phyloP scores from a whole-genome alignment of 768 basidiomycete genomes.

The Lactarius sp. region DNA sequence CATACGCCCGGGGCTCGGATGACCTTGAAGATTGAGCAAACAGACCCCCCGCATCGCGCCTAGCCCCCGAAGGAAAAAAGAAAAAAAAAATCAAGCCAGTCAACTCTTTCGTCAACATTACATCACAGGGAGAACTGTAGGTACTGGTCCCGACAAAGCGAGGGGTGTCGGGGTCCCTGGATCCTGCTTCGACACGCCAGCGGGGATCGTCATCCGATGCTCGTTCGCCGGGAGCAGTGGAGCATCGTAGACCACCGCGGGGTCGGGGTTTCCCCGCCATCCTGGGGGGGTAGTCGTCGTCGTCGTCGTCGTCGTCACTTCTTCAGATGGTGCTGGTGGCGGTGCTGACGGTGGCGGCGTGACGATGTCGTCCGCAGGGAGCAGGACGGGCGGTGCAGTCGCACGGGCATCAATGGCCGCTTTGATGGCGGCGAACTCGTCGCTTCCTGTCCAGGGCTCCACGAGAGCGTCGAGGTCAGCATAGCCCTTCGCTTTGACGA shows the following conservation, averaged over 20 bases:
- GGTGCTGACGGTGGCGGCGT: background rate
- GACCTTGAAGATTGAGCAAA: too few relatives aligned
- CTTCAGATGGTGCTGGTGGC: background rate
- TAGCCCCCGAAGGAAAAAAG: background rate
- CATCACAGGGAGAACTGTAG: slow-evolving; percentile 11
- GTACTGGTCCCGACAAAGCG: background rate
- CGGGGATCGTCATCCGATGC: slow-evolving; percentile 14
- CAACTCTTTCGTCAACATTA: background rate
- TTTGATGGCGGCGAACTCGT: slow-evolving; percentile 24
- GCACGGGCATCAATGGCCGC: slow-evolving; percentile 18
- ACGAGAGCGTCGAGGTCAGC: slow-evolving; percentile 24
- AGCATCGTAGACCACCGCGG: slow-evolving; percentile 16
- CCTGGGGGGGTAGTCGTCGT: slow-evolving; percentile 18
- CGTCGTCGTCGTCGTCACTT: background rate
- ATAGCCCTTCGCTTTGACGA: slow-evolving; percentile 60
- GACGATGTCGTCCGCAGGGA: slow-evolving; percentile 3
- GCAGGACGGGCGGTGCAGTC: slow-evolving; percentile 8
- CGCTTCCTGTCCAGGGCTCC: slow-evolving; percentile 26
- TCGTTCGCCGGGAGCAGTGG: slow-evolving; percentile 25
- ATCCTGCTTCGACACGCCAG: slow-evolving; percentile 23
- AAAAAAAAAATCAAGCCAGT: background rate
- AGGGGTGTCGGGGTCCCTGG: slow-evolving; percentile 24
- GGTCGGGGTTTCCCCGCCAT: slow-evolving; percentile 26
- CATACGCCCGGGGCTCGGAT: too few relatives aligned
- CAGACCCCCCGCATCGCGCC: too few relatives aligned